Evolutionary conservation across 2,329 filamentous ascomycete genomes (phyloP), one percentile per base, ranked within the genome.

Genomic region (Aspergillus uvarum): DNA sequence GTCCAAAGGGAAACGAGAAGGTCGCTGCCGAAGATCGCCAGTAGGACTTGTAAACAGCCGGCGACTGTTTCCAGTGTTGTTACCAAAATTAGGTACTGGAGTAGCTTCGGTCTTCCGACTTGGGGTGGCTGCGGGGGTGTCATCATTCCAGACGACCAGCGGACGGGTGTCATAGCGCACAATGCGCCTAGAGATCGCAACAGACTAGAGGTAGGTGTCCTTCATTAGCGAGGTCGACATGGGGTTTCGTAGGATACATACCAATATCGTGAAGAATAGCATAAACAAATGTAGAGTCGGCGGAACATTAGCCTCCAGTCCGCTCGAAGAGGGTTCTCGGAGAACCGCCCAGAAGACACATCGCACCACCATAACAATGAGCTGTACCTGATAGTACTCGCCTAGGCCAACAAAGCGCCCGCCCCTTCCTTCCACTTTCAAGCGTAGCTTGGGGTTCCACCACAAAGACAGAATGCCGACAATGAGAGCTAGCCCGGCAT

Each of bases 381-480:
- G 69, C 60, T 82, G 80, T 3, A 78, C 68, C 61, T 78, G 68
- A 62, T 82, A 82, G 63, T 80, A 82, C 58, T 80, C 75, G 14
- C 71, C 69, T 35, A 80, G 69, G 2, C 79, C 78, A 35, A 69
- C 59, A 47, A 82, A 73, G 16, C 76, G 73, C 8, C 77, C 79
- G 48, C 70, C 72, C 62, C 72, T 68, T 44, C 77, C 77, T 57
- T 76, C 71, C 14, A 81, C 67, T 65, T 80, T 81, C 51, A 77
- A 64, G 59, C 76, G 75, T 65, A 81, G 67, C 58, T 76, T 77
- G 8, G 80, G 80, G 62, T 82, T 82, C 78, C 79, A 82, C 80
- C 80, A 82, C 8, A 80, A 67, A 5, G 77, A 79, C 26, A 80
- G 56, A 48, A 78, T 70, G 12, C 78, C 78, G 4, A 76, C 65